Evolutionary conservation across 768 basidiomycete species (phyloP), one percentile per base, ranked within the genome.

Genomic region (Chalciporus pseudorubinellus): DNA sequence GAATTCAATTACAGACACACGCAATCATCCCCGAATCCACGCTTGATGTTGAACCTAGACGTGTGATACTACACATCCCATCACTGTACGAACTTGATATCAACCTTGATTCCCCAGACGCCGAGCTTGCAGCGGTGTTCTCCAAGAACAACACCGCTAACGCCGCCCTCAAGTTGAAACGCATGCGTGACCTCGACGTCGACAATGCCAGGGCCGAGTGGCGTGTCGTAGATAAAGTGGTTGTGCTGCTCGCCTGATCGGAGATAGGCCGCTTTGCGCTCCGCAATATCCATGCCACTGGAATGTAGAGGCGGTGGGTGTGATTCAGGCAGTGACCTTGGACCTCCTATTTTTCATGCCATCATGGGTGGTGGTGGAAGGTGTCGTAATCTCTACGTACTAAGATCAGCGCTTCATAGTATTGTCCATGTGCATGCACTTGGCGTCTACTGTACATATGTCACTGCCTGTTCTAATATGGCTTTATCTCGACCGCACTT

Each of bases 171-270:
- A 67, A 63, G 51, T 72, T 89, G 33, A 87, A 87, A 59, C 75
- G 80, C 39, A 75, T 78, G 59, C 71, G 82, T 6, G 73, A 75
- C 34, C 74, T 89, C 14, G 75, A 86, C 50, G 79, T 88, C 0
- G 84, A 87, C 20, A 64, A 59, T 2, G 87, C 87, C 0, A 70
- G 62, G 41, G 87, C 85, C 7, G 83, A 88, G 63, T 91, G 89
- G 88, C 74, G 72, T 29, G 75, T 87, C 19, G 77, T 70, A 6
- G 78, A 84, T 41, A 73, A 70, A 8, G 53, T 69, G 40, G 62
- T 90, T 45, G 64, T 81, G 5, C 59, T 88, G 13, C 61, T 68
- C 44, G 76, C 60, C 12, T 78, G 66, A 68, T 53, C 20, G 12
- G 44, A 54, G 19, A 31, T 52, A 19, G 18, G 40, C 22, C 7